Evolutionary conservation across 83 land plant species (phyloP).

Genomic region (Diphasiastrum complanatum): DNA sequence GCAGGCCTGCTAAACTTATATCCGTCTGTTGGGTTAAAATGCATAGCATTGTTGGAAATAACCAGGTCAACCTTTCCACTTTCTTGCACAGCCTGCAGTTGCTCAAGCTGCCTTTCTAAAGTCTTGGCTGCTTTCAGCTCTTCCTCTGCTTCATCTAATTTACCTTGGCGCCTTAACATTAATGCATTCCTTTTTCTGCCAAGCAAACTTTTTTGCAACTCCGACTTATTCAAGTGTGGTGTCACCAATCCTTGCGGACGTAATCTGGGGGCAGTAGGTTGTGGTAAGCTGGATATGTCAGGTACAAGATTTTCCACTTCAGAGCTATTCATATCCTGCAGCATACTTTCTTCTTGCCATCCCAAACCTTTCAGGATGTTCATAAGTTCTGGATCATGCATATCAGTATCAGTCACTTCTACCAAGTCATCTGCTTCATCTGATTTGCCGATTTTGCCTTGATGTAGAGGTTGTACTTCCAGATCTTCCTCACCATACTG

Average conservation of each 20-base stretch:
- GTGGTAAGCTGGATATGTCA: background rate
- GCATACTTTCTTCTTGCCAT: background rate
- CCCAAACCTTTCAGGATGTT: background rate
- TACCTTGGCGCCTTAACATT: constrained; percentile 28
- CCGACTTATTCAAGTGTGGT: no score
- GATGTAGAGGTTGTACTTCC: no score
- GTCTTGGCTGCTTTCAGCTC: constrained; percentile 66
- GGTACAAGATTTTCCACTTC: background rate
- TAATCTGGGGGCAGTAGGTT: background rate
- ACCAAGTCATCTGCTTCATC: no score
- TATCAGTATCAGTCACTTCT: background rate
- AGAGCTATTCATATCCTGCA: background rate
- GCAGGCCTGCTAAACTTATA: no score
- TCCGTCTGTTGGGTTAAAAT: constrained; percentile 10
- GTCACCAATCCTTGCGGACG: background rate
- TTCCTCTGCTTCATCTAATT: constrained; percentile 58
- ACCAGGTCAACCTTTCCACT: constrained; percentile 16
- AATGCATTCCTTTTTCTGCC: constrained; percentile 7
- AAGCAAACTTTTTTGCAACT: background rate
- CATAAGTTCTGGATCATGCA: background rate
- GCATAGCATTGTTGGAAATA: constrained; percentile 20
- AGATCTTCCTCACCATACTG: no score
- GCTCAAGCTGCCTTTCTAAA: constrained; percentile 68
- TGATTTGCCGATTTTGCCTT: no score
- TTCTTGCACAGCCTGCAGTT: constrained; percentile 21